A percentile compares a stretch with the other conserved stretches of the same genome.
phyloP scores from a whole-genome alignment of 2,329 filamentous ascomycete genomes.

The Calonectria hongkongensis region DNA sequence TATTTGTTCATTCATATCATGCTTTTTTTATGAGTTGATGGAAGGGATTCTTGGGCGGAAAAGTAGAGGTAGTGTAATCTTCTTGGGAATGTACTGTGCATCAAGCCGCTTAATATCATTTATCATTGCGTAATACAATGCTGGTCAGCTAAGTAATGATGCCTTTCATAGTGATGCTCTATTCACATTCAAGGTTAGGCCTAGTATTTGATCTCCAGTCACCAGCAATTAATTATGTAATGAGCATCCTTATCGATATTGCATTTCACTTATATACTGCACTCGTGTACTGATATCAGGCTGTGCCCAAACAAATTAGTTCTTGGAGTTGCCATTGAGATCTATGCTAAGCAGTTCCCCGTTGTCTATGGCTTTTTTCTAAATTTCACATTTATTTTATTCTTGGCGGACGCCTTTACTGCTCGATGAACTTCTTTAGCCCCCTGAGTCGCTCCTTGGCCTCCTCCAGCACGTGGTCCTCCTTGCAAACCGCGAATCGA shows the following conservation, averaged over 20 bases:
- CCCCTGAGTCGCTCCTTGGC: slow-evolving; percentile 85
- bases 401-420: slow-evolving; percentile 36
- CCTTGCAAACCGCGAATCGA: slow-evolving; percentile 96
- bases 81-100: too few relatives aligned
- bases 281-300: not conserved
- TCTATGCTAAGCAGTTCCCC: slow-evolving; percentile 39
- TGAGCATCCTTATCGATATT: not conserved
- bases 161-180: too few relatives aligned
- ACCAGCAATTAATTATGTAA: not conserved
- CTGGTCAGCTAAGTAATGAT: too few relatives aligned
- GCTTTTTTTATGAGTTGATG: too few relatives aligned
- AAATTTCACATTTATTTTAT: slow-evolving; percentile 27
- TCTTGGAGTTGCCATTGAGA: slow-evolving; percentile 15
- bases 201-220: not conserved
- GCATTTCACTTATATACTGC: not conserved
- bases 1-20: too few relatives aligned
- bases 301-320: not conserved
- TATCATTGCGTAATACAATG: too few relatives aligned
- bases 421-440: slow-evolving; percentile 80
- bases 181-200: not conserved
- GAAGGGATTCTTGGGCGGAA: too few relatives aligned
- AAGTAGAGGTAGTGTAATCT: too few relatives aligned
- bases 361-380: slow-evolving; percentile 1
- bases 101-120: too few relatives aligned
- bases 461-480: slow-evolving; percentile 87